Evolutionary conservation across 2,329 filamentous ascomycete species (phyloP).

Genomic region (Neophaeococcomyces mojaviensis): DNA sequence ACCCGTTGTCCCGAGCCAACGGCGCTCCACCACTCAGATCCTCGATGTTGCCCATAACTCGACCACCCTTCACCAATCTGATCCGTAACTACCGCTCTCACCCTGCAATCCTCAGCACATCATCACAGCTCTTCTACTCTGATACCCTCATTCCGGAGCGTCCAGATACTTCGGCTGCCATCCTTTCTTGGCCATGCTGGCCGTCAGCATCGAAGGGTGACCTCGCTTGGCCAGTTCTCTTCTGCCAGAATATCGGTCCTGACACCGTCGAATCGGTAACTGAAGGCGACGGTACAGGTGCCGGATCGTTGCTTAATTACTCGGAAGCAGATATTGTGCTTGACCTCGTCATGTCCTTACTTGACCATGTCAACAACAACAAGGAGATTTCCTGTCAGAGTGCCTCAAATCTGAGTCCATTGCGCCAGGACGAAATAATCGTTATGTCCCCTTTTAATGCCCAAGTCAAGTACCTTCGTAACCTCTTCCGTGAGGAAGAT

Average conservation of each 20-base stretch:
- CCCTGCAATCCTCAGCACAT: conserved; percentile 36
- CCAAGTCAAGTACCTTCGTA: conserved; percentile 36
- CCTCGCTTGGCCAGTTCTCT: conserved; percentile 34
- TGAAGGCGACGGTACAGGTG: conserved; percentile 25
- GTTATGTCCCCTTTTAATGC: conserved; percentile 41
- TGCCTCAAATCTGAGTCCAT: background rate
- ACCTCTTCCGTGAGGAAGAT: conserved; percentile 27
- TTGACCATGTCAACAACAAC: conserved; percentile 24
- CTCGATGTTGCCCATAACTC: conserved; percentile 33
- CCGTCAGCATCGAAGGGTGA: conserved; percentile 22
- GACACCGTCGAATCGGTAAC: conserved; percentile 38
- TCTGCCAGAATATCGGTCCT: conserved; percentile 29
- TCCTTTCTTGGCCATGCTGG: conserved; percentile 31
- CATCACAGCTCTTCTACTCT: conserved; percentile 37
- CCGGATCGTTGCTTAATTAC: conserved; percentile 18
- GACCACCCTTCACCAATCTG: conserved; percentile 39
- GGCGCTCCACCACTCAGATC: conserved; percentile 17
- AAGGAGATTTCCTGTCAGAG: too few species aligned
- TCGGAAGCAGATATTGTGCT: conserved; percentile 19
- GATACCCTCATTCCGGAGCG: conserved; percentile 39
- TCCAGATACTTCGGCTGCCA: conserved; percentile 8
- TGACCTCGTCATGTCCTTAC: conserved; percentile 16
- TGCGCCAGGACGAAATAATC: conserved; percentile 31
- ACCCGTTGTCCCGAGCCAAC: conserved; percentile 33
- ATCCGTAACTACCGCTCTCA: conserved; percentile 43